A percentile compares a stretch with the other conserved stretches of the same genome.
Conservation (phyloP, 495 filamentous ascomycete species). For the Podospora fimiseda region DNA sequence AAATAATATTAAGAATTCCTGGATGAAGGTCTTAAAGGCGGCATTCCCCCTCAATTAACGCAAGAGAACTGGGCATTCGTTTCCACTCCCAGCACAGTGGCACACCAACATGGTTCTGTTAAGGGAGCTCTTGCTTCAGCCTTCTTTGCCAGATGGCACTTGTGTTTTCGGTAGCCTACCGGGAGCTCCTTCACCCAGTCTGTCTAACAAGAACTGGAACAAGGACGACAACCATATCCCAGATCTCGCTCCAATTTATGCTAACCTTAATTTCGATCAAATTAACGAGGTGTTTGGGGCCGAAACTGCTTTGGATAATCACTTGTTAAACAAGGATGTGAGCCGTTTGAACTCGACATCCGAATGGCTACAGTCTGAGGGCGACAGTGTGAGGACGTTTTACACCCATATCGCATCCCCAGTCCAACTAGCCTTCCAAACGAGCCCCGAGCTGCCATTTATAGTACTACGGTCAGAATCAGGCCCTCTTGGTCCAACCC, state of each 20-base stretch:
- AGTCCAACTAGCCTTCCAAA: constrained; percentile 9
- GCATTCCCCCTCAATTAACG: no score
- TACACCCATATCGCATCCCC: constrained; percentile 1
- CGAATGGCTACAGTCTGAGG: constrained; percentile 4
- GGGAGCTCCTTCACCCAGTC: constrained; percentile 1
- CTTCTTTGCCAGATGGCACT: constrained; percentile 4
- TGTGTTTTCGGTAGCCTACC: neutral
- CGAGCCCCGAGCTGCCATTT: neutral
- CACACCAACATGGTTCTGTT: constrained; percentile 2
- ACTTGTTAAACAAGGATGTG: constrained; percentile 4
- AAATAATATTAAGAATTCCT: no score
- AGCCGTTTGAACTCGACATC: neutral
- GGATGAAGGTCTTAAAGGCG: no score
- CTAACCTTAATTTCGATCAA: neutral
- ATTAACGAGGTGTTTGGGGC: neutral
- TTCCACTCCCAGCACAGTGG: no score
- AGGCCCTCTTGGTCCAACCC: constrained; percentile 3
- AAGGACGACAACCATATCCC: neutral
- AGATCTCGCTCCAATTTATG: neutral
- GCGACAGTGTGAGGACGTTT: constrained; percentile 5
- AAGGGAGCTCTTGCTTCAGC: constrained; percentile 7
- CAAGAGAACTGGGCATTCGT: no score
- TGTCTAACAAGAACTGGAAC: constrained; percentile 1
- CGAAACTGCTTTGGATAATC: neutral
- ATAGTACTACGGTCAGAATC: constrained; percentile 5